Evolutionary conservation across 805 yeast genomes (phyloP).

Genomic region (Saccharomyces cerevisiae): DNA sequence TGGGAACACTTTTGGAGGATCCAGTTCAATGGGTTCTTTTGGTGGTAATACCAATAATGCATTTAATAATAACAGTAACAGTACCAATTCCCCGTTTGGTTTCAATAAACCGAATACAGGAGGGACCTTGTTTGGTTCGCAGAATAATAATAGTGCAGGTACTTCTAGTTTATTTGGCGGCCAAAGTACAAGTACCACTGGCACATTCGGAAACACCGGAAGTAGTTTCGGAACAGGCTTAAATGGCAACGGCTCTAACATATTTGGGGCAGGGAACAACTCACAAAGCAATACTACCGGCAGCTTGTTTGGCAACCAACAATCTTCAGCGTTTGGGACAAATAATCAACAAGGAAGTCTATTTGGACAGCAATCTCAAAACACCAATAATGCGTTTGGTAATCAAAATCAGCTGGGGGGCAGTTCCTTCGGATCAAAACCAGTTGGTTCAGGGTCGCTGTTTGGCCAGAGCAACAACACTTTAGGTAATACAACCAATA

Average conservation of each 20-base stretch:
- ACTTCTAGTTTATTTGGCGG: conserved; percentile 22
- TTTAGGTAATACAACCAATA: conserved; percentile 8
- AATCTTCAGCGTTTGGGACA: conserved; percentile 10
- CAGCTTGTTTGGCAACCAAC: conserved; percentile 17
- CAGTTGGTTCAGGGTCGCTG: conserved; percentile 11
- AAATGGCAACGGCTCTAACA: conserved; percentile 3
- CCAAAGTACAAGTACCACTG: conserved; percentile 6
- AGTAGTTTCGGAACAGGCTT: conserved; percentile 7
- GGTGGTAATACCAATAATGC: conserved; percentile 30
- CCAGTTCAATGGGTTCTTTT: conserved; percentile 25
- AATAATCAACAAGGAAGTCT: conserved; percentile 6
- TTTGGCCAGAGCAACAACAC: conserved; percentile 24
- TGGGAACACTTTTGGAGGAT: conserved; percentile 12
- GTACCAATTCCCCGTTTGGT: conserved; percentile 34
- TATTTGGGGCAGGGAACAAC: background rate
- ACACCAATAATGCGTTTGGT: conserved; percentile 15
- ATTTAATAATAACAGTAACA: conserved; percentile 25
- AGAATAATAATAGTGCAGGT: background rate
- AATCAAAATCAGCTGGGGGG: conserved; percentile 7
- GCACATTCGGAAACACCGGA: background rate
- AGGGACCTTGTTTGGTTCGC: conserved; percentile 1
- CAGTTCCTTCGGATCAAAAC: conserved; percentile 28
- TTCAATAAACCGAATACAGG: conserved; percentile 21
- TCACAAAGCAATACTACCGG: conserved; percentile 6
- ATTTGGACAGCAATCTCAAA: conserved; percentile 2